phyloP scores from a whole-genome alignment of 371 early-diverging fungal genomes.

The Mucor piriformis region DNA sequence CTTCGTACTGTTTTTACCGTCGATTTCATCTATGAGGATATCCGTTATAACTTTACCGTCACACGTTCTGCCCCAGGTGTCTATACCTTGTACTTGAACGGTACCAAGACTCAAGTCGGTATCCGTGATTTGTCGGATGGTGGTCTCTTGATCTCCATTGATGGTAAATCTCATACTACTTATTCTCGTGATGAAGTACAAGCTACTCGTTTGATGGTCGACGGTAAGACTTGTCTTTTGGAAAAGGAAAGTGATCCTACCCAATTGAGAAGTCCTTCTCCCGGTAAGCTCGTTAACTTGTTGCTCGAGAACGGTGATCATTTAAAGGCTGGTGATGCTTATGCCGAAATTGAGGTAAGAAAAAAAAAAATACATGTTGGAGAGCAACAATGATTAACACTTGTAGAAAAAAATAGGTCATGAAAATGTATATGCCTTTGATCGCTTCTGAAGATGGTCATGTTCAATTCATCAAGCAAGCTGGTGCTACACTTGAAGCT shows the following conservation, averaged over 20 bases:
- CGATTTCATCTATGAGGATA: constrained; percentile 90
- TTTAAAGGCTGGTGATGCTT: constrained; percentile 87
- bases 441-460: constrained; percentile 89
- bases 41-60: constrained; percentile 87
- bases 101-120: constrained; percentile 79
- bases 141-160: constrained; percentile 89
- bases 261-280: constrained; percentile 91
- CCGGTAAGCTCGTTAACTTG: constrained; percentile 96
- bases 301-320: constrained; percentile 92
- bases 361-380: background rate
- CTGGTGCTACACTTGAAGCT: constrained; percentile 83
- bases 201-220: constrained; percentile 86
- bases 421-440: constrained; percentile 99
- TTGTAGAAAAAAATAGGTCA: constrained; percentile 66
- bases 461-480: constrained; percentile 89
- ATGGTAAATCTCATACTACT: constrained; percentile 87
- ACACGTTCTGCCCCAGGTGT: constrained; percentile 81
- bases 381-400: background rate
- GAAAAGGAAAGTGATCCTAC: constrained; percentile 97
- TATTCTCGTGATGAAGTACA: constrained; percentile 91
- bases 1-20: constrained; percentile 78
- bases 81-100: constrained; percentile 82
- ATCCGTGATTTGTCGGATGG: constrained; percentile 89
- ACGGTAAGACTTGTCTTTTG: constrained; percentile 89
- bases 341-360: constrained; percentile 93